Base-by-base conservation (phyloP, 139 green algal genomes). In the Haematococcus lacustris region DNA sequence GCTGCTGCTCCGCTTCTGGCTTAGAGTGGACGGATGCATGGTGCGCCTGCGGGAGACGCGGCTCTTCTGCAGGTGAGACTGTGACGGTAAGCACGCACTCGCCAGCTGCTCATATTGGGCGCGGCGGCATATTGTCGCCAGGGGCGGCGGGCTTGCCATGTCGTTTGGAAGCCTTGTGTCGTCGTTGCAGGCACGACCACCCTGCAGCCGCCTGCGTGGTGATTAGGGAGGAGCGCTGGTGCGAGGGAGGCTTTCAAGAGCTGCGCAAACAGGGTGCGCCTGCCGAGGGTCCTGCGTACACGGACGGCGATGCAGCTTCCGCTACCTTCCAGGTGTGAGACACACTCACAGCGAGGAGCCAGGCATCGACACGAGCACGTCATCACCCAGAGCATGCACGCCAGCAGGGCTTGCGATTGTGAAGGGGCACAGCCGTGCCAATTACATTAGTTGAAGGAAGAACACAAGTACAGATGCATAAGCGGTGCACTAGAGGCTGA, bases 1-100 rank as follows among this genome's bases (percentile, higher is more conserved):
- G 75, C 87, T 96, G 72, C 81, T 97, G 73, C 67, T 96, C 75
- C 79, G 91, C 30, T 92, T 93, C 74, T 97, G 84, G 75, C 73
- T 97, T 41, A 75, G 92, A 3, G 90, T 97, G 33, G 92, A 97
- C 75, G 75, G 82, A 2, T 81, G 78, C 47, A 68, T 93, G 68
- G 83, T 96, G 51, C 81, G 91, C 25, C 74, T 97, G 9, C 65
- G 90, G 17, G 93, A 97, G 73, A 87, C 88, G 17, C 75, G 93
- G 2, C 60, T 92, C 28, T 93, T 93, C 62, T 90, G 83, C 81
- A 85, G 78, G 82, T 90, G 65, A 32, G 77, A 51, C 35, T 3
- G 6, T 38, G 28, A n/a, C 6, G 32, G n/a, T 51, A 7, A 13
- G 7, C 28, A 26, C 7, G 35, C 5, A 51, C 28, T 32, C 32